These are phyloP conservation scores for Cucumis cinereus DNA, from an alignment of 306 rosid species.

Conservation along the genomic window DNA sequence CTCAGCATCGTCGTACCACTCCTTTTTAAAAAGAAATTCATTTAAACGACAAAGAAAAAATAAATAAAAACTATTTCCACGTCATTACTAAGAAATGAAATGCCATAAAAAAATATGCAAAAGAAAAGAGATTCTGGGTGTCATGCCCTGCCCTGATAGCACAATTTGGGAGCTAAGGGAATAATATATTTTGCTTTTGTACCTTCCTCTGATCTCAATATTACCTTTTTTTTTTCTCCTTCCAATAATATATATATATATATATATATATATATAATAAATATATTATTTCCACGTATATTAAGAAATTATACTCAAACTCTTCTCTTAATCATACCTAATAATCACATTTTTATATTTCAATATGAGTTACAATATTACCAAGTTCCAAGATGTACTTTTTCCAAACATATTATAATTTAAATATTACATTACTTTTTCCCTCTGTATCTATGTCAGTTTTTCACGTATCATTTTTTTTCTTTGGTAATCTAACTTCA, in stretches of 20 bases:
- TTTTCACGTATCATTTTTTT: background rate
- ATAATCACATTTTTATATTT: background rate
- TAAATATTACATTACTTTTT: background rate
- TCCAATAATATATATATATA: too few relatives aligned
- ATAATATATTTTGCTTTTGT: constrained; percentile 2
- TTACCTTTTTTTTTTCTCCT: background rate
- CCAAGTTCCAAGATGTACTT: background rate
- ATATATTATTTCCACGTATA: background rate
- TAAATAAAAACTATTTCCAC: background rate
- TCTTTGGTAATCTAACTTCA: background rate
- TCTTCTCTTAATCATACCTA: background rate
- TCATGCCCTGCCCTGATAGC: background rate
- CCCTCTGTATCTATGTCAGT: background rate
- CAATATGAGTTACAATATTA: background rate
- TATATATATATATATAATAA: too few relatives aligned
- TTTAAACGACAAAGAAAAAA: background rate
- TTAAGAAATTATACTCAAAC: background rate
- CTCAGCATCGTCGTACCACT: background rate
- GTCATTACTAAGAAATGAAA: background rate
- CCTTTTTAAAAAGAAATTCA: background rate
- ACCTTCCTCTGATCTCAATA: background rate
- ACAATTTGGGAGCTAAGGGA: background rate
- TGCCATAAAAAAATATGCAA: background rate
- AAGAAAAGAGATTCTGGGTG: background rate
- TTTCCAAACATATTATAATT: background rate